Evolutionary conservation across 2,329 filamentous ascomycete species (phyloP).

Genomic region (Penicillium janthinellum): DNA sequence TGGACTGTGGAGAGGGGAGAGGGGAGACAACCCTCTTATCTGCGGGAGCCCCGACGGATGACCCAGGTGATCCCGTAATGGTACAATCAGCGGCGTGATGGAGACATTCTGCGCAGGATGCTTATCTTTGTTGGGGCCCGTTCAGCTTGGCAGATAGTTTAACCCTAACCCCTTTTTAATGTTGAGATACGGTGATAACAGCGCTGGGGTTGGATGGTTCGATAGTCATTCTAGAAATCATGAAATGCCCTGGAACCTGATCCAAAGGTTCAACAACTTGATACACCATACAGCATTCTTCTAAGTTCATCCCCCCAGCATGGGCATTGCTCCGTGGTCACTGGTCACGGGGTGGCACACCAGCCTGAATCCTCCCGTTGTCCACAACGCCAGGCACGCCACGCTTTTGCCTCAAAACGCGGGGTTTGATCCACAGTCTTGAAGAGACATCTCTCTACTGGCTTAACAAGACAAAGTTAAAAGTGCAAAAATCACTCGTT

Average conservation of each 20-base stretch:
- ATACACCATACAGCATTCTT: neutral
- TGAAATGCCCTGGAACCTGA: neutral
- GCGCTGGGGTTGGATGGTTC: neutral
- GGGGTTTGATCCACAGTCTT: constrained; percentile 2
- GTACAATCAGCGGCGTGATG: neutral
- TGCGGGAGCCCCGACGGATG: constrained; percentile 3
- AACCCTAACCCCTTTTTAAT: neutral
- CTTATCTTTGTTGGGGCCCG: neutral
- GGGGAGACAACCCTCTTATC: neutral
- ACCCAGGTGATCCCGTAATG: constrained; percentile 3
- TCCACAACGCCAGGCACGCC: neutral
- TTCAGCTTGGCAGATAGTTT: neutral
- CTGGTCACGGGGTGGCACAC: neutral
- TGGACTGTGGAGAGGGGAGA: no score
- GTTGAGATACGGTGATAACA: neutral
- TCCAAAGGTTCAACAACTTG: neutral
- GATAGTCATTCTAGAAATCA: neutral
- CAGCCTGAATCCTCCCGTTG: neutral
- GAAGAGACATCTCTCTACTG: neutral
- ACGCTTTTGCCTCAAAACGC: constrained; percentile 4
- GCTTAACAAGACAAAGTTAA: neutral
- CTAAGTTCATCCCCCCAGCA: neutral
- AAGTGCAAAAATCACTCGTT: constrained; percentile 1
- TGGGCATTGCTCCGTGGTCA: neutral
- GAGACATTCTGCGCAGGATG: neutral